phyloP scores from a whole-genome alignment of 441 rosid species.

The Macaranga tanarius region DNA sequence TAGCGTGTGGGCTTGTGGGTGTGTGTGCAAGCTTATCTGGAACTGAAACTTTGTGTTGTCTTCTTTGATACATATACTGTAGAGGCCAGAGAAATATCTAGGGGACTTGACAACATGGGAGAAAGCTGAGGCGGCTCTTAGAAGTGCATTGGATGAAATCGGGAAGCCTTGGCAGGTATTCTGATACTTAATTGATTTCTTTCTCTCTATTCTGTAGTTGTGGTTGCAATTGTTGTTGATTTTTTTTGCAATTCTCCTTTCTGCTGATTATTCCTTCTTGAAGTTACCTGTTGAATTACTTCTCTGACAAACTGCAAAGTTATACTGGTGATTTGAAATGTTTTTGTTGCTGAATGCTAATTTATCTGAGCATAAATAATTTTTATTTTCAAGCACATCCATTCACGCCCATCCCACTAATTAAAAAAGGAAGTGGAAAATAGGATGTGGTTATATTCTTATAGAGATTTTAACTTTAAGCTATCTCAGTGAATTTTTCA shows the following conservation, averaged over 20 bases:
- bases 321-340: not conserved
- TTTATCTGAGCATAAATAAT: not conserved
- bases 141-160: conserved; percentile 71
- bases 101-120: conserved; percentile 86
- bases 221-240: not conserved
- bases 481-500: not conserved
- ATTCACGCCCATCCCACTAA: no score
- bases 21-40: not conserved
- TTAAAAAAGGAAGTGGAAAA: no score
- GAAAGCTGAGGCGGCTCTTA: conserved; percentile 84
- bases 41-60: not conserved
- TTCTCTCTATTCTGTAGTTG: conserved; percentile 5
- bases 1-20: not conserved
- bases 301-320: not conserved
- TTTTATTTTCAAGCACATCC: not conserved
- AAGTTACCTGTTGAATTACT: not conserved
- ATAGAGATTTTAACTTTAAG: not conserved
- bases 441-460: no score
- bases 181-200: conserved; percentile 11
- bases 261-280: not conserved
- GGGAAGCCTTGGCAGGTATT: conserved; percentile 91
- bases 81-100: conserved; percentile 96
- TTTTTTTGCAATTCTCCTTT: not conserved
- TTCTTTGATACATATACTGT: conserved; percentile 25
- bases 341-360: not conserved